Percentiles rank a stretch among this genome's conserved stretches.
Conservation (phyloP, 768 basidiomycete genomes). For the Guyanaporus albipodus region DNA sequence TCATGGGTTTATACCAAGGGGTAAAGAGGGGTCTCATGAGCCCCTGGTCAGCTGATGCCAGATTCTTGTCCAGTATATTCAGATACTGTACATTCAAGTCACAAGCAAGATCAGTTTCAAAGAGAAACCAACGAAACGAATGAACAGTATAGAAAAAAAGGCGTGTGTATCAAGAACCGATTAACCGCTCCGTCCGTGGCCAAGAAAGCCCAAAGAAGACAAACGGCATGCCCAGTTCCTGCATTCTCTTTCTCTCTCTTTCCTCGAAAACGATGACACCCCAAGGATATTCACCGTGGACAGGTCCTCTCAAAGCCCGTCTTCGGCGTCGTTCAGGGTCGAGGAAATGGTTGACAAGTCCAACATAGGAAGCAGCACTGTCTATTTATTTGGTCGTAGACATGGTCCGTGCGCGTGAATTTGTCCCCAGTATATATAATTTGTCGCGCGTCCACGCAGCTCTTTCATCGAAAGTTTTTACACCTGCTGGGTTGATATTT, state of each 20-base stretch:
- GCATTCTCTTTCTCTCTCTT: constrained; percentile 49
- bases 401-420: constrained; percentile 54
- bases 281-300: no score
- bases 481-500: constrained; percentile 75
- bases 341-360: no score
- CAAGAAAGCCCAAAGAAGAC: constrained; percentile 31
- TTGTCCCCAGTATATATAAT: constrained; percentile 7
- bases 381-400: constrained; percentile 12
- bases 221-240: constrained; percentile 72
- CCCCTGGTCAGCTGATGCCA: no score
- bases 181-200: constrained; percentile 61
- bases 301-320: no score
- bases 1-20: no score
- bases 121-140: background rate
- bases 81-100: no score
- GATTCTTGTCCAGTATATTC: no score
- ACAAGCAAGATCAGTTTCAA: no score
- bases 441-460: background rate
- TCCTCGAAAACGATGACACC: no score
- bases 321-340: no score
- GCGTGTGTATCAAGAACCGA: constrained; percentile 62
- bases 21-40: no score
- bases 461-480: constrained; percentile 59
- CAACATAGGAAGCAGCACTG: no score
- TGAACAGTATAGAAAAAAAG: background rate